A percentile compares a stretch with the other conserved stretches of the same genome.
phyloP scores from a whole-genome alignment of 441 rosid genomes.

The Corymbia calophylla region DNA sequence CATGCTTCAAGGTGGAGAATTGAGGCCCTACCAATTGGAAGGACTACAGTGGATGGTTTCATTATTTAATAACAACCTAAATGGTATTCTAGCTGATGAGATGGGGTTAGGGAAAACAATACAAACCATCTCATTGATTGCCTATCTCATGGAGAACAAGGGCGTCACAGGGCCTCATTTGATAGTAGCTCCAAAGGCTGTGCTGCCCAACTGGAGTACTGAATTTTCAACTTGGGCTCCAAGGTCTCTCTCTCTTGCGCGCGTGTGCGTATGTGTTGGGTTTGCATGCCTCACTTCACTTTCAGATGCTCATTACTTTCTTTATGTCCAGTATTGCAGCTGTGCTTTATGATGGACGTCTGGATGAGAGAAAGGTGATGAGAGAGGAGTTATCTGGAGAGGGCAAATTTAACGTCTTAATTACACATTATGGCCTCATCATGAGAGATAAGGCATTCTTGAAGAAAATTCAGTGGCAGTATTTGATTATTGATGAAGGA shows the following conservation, averaged over 20 bases:
- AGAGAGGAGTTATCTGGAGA: slow-evolving; percentile 65
- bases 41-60: slow-evolving; percentile 99
- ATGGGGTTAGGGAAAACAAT: slow-evolving; percentile 99
- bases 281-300: slow-evolving; percentile 2
- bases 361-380: slow-evolving; percentile 83
- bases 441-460: slow-evolving; percentile 93
- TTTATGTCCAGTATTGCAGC: slow-evolving; percentile 69
- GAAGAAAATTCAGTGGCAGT: slow-evolving; percentile 84
- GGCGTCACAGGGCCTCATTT: slow-evolving; percentile 85
- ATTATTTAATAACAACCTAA: slow-evolving; percentile 91
- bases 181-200: slow-evolving; percentile 99
- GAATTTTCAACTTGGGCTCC: slow-evolving; percentile 97
- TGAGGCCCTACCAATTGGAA: slow-evolving; percentile 91
- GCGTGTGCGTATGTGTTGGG: background rate
- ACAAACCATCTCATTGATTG: slow-evolving; percentile 92
- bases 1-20: slow-evolving; percentile 91
- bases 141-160: slow-evolving; percentile 89
- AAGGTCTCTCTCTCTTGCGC: slow-evolving; percentile 34
- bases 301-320: slow-evolving; percentile 12
- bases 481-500: slow-evolving; percentile 99
- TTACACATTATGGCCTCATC: slow-evolving; percentile 95
- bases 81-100: slow-evolving; percentile 99
- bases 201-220: slow-evolving; percentile 91
- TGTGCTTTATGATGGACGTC: slow-evolving; percentile 95
- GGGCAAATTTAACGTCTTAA: slow-evolving; percentile 72